Base-by-base conservation (phyloP, 331 rosid genomes). In the Pyrus hybrid region DNA sequence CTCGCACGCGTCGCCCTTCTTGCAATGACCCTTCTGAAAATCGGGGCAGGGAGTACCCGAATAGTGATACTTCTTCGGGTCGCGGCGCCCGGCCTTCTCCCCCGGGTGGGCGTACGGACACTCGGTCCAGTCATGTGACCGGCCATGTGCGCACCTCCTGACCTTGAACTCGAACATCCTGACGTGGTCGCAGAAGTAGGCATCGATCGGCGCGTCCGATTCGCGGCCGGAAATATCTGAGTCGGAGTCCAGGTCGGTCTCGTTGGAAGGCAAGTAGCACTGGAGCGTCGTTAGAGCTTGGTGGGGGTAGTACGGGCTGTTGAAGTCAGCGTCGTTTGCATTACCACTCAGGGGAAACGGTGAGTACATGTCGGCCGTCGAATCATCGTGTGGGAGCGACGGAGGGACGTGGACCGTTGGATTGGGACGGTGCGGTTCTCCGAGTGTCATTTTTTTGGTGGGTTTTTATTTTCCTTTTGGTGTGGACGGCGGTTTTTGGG, bases 41-140 rank as follows among this genome's bases (percentile, higher is more conserved):
- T 94, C 99, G 1, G 99, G 96, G 61, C 99, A 94, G 3, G 97
- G 93, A 37, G 95, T 81, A 8, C 99, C 97, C 3, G 97, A 92
- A 54, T 94, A 94, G 81, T 92, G 94, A 8, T 67, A 92, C 88
- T 87, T 90, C 67, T 93, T 83, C 26, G 99, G 99, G 56, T 94
- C 99, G 2, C 97, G 76, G 20, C 98, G 90, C 70, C 98, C 95
- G 18, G 98, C 98, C 81, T 93, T 93, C 85, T 91, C 99, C 3
- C 99, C 99, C 6, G 97, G 99, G 70, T 94, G 99, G 0, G 99
- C 99, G 75, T 86, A 94, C 12, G 99, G 99, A 61, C 99, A 94
- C 90, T 94, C 99, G 1, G 99, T 94, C 99, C 99, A 94, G 87
- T 94, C 99, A 32, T 94, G 99, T 1, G 99, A 94, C 76, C 97